Percentiles rank a stretch among this genome's conserved stretches.
Evolutionary conservation across 2,329 filamentous ascomycete genomes (phyloP).

Genomic region (Claviceps sp.): DNA sequence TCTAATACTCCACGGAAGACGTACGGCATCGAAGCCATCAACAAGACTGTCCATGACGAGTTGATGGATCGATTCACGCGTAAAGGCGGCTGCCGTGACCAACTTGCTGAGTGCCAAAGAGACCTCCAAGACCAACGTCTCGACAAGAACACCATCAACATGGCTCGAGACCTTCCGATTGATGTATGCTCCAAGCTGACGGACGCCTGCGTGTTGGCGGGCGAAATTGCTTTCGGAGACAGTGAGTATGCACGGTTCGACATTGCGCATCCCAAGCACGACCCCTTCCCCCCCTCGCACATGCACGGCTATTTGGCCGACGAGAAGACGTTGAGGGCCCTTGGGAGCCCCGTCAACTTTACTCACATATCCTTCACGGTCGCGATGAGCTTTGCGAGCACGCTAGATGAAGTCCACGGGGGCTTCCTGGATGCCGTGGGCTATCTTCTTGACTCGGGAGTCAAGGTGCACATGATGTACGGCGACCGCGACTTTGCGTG

Average conservation of each 20-base stretch:
- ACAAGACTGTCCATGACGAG: constrained; percentile 24
- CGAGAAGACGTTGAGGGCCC: constrained; percentile 38
- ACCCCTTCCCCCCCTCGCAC: constrained; percentile 52
- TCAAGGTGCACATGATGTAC: constrained; percentile 61
- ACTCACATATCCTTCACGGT: constrained; percentile 29
- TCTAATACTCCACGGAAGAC: constrained; percentile 9
- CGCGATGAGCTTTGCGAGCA: constrained; percentile 43
- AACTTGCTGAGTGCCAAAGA: constrained; percentile 37
- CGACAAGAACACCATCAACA: constrained; percentile 32
- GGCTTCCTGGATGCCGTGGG: constrained; percentile 37
- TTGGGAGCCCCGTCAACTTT: constrained; percentile 50
- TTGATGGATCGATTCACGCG: constrained; percentile 17
- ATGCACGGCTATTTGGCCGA: constrained; percentile 50
- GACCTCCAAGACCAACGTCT: constrained; percentile 29
- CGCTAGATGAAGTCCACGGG: constrained; percentile 44
- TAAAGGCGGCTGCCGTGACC: constrained; percentile 36
- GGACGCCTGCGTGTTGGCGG: constrained; percentile 36
- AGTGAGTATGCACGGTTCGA: constrained; percentile 45
- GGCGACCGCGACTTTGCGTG: constrained; percentile 48
- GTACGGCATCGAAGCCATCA: constrained; percentile 48
- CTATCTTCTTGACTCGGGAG: constrained; percentile 44
- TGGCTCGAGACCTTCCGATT: constrained; percentile 14
- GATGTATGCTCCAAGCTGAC: constrained; percentile 31
- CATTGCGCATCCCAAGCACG: constrained; percentile 38
- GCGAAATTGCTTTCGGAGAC: constrained; percentile 40